phyloP scores from a whole-genome alignment of 129 eudicot species.

The Apium graveolens region DNA sequence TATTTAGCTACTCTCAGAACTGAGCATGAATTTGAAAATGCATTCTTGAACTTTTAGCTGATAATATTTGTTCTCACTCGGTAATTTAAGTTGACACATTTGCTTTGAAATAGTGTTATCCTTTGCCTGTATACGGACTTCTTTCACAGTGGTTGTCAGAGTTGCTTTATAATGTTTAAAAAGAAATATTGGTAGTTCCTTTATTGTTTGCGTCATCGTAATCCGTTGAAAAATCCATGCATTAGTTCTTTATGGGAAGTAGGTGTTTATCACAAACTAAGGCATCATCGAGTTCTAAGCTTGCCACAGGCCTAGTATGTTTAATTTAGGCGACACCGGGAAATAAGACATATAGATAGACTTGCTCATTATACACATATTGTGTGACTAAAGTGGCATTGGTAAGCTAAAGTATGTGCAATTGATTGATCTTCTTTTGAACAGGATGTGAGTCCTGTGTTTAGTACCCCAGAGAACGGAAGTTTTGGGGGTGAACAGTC shows the following conservation, averaged over 20 bases:
- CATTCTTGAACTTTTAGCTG: neutral
- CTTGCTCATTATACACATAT: neutral
- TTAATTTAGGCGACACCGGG: neutral
- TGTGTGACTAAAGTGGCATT: neutral
- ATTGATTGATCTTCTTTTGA: conserved; percentile 2
- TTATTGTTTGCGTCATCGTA: neutral
- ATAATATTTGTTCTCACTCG: neutral
- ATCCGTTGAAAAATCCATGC: neutral
- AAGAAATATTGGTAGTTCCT: neutral
- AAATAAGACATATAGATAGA: neutral
- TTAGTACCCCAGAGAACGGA: conserved; percentile 46
- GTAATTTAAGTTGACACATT: neutral
- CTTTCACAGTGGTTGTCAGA: neutral
- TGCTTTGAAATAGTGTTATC: neutral
- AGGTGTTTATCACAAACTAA: neutral
- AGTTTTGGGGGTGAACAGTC: conserved; percentile 36
- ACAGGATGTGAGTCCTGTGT: conserved; percentile 56
- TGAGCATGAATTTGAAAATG: neutral
- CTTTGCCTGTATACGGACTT: neutral
- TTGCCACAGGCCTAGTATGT: neutral
- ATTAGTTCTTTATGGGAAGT: neutral
- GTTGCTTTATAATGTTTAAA: neutral
- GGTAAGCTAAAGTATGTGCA: neutral
- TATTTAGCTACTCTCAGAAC: neutral
- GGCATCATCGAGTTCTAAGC: neutral